Base-by-base conservation (phyloP, 805 yeast species). In the Wickerhamomyces chambardii region DNA sequence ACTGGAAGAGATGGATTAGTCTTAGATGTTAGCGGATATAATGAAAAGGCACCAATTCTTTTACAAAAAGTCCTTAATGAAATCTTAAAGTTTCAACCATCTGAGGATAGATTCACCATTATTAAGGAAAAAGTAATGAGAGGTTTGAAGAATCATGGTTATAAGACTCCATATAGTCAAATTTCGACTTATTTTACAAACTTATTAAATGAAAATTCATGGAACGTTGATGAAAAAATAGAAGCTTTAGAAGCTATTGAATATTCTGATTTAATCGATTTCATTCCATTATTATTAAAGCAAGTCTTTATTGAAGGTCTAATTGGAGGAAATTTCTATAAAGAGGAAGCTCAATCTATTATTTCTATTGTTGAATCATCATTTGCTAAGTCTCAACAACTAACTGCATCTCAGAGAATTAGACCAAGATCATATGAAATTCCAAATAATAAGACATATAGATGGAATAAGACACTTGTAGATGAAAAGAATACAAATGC, bases 401-500 rank as follows among this genome's bases (percentile, higher is more conserved):
- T 70, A 21, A 56, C 70, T 8, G 55, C 59, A 3, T 58, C 75
- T 4, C 73, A 70, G 49, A 59, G 59, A 29, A 58, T 67, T 7
- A 56, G 62, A 17, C 48, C 63, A 34, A 59, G 68, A 46, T 66
- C 73, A 22, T 61, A 57, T 41, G 46, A 63, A 28, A 45, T 78
- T 29, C 65, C 73, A 14, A 38, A 49, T 6, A 59, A 59, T 6
- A 53, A 61, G 19, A 51, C 56, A 1, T 63, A 55, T 39, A 66
- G 76, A 43, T 78, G 56, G 43, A 76, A 76, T 36, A 56, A 64
- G 19, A 39, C 46, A 1, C 58, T 82, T 33, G 73, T 68, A 31
- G 96, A 89, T 55, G 62, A 69, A 4, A 63, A 76, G 36, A 85
- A 90, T 53, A 69, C 81, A 38, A 90, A 90, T 51, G 82, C 95